Evolutionary conservation across 495 filamentous ascomycete species (phyloP).

Genomic region (Penicillium canariense): DNA sequence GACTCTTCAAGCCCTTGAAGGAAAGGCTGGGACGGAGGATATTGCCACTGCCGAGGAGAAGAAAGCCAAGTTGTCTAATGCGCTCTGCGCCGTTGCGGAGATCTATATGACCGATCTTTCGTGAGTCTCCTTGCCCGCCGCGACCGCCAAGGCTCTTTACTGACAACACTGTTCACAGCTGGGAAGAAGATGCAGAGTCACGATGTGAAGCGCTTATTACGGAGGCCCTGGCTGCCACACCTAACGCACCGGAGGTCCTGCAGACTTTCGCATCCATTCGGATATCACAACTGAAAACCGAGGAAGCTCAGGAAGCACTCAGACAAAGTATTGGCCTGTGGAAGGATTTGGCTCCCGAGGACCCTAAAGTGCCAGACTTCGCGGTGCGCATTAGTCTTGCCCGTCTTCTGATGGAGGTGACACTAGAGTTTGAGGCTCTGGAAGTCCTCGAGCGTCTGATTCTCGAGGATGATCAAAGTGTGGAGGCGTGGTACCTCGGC

Average conservation of each 20-base stretch:
- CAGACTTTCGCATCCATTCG: constrained; percentile 92
- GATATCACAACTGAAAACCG: constrained; percentile 75
- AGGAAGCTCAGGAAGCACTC: constrained; percentile 78
- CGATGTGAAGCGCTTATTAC: constrained; percentile 82
- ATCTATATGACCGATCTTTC: constrained; percentile 98
- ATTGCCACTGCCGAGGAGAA: constrained; percentile 58
- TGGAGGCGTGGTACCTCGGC: constrained; percentile 95
- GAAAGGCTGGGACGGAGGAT: constrained; percentile 39
- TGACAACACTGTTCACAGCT: constrained; percentile 41
- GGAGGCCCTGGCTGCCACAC: constrained; percentile 76
- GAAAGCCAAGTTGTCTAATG: constrained; percentile 73
- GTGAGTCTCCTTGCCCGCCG: constrained; percentile 26
- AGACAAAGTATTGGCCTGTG: constrained; percentile 72
- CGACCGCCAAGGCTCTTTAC: background rate
- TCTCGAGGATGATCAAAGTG: constrained; percentile 83
- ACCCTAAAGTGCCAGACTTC: constrained; percentile 70
- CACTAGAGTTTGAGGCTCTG: constrained; percentile 78
- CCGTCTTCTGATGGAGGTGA: constrained; percentile 84
- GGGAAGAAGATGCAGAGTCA: constrained; percentile 84
- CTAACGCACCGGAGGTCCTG: constrained; percentile 74
- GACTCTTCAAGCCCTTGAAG: constrained; percentile 57
- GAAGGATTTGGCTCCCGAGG: constrained; percentile 69
- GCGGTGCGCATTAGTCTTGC: constrained; percentile 78
- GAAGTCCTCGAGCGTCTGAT: constrained; percentile 82
- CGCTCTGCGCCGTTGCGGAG: constrained; percentile 85